Evolutionary conservation across 495 filamentous ascomycete genomes (phyloP), one percentile per base, ranked within the genome.

Genomic region (Penicillium macrosclerotiorum): DNA sequence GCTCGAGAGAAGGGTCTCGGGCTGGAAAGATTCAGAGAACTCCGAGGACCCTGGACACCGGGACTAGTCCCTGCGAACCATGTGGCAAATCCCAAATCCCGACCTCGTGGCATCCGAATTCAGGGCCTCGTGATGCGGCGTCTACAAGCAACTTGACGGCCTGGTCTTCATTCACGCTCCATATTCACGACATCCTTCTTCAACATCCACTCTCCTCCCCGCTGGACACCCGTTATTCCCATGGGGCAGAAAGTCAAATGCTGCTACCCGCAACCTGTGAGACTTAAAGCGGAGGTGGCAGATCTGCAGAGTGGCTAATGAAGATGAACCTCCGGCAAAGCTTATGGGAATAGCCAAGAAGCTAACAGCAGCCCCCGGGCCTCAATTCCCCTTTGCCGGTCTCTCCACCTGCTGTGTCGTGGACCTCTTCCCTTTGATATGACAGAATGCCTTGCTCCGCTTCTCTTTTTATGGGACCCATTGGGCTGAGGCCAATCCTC

Each of bases 281-380:
- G 26, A 5, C 22, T 14, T 22, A 18, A 23, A 19, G 39, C 17
- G 12, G 9, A 44, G 32, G 8, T 20, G 17, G 19, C 25, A 30
- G 58, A 61, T 61, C 55, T 47, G 45, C 58, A 23, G 26, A 45
- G 31, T 52, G 45, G 48, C 36, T 50, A 55, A 61, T 61, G 54
- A 55, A 9, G 51, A 61, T 52, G 41, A 17, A 13, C 58, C 34
- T 49, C 26, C 19, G 22, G 45, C 7, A 39, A 53, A 55, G 58
- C 51, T 58, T 55, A 59, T 44, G 48, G 34, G n/a, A 14, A 46
- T 34, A 32, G n/a, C n/a, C n/a, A n/a, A n/a, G n/a, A n/a, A n/a
- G n/a, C 45, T 45, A 52, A 34, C 35, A 24, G 14, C 29, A 23
- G 12, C 16, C 13, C 24, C 24, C 24, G 34, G 34, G 23, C 24